Conservation (phyloP, 768 basidiomycete genomes). For the Phanerochaete sordida region DNA sequence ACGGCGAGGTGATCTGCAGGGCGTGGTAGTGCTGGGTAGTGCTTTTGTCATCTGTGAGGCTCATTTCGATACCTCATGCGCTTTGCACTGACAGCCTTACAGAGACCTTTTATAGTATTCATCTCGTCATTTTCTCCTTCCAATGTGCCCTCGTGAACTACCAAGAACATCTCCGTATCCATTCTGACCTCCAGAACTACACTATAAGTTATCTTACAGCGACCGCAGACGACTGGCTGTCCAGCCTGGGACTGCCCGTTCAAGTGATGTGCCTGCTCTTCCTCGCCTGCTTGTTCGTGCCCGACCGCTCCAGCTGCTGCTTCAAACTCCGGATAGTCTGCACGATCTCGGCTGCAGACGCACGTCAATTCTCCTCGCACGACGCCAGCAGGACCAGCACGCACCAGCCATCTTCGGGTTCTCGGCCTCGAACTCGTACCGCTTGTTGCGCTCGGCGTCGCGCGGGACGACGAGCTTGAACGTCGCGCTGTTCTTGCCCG, state of each 20-base stretch:
- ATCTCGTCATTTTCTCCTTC: not conserved
- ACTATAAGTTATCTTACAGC: not conserved
- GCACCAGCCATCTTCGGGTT: constrained; percentile 73
- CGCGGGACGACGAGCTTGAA: constrained; percentile 88
- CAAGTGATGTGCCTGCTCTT: constrained; percentile 57
- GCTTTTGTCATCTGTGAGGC: not conserved
- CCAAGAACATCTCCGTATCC: too few species aligned
- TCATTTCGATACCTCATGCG: not conserved
- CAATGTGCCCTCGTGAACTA: not conserved
- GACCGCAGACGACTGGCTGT: not conserved
- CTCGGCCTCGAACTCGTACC: constrained; percentile 98
- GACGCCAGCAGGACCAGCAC: too few species aligned
- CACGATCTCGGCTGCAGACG: constrained; percentile 57
- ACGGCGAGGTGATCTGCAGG: constrained; percentile 87
- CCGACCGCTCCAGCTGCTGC: constrained; percentile 57
- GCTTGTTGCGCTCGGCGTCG: constrained; percentile 70
- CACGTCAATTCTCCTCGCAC: too few species aligned
- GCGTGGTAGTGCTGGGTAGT: constrained; percentile 41
- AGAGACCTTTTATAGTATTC: not conserved
- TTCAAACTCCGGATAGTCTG: constrained; percentile 67
- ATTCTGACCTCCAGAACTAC: not conserved
- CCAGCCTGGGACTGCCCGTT: not conserved
- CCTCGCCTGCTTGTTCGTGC: constrained; percentile 58
- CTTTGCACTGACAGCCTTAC: not conserved
- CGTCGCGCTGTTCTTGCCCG: constrained; percentile 69